phyloP scores from a whole-genome alignment of 75 land plant species.

The Selaginella moellendorffii region DNA sequence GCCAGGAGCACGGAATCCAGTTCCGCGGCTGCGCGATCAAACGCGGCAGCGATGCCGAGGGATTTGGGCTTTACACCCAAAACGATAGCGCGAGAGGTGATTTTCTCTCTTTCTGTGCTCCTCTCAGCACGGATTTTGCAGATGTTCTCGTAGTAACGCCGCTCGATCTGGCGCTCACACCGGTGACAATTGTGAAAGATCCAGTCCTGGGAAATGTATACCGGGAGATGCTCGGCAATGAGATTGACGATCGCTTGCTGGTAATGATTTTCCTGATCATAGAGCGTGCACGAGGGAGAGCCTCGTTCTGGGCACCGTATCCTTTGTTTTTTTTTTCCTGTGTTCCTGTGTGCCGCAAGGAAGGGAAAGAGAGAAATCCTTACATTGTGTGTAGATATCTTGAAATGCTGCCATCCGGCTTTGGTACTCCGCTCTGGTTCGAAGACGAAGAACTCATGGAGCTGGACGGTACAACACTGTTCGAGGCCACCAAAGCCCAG shows the following conservation, averaged over 20 bases:
- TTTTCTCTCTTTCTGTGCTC: too few species aligned
- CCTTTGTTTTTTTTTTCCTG: conserved; percentile 8
- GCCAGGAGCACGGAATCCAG: too few species aligned
- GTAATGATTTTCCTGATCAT: conserved; percentile 63
- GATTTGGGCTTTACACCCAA: too few species aligned
- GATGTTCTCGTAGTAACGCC: conserved; percentile 69
- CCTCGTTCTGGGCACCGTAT: conserved; percentile 86
- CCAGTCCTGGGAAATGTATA: conserved; percentile 49
- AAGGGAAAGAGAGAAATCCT: too few species aligned
- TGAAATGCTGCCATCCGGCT: conserved; percentile 68
- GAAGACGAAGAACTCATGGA: conserved; percentile 67
- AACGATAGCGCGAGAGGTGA: too few species aligned
- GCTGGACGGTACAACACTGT: conserved; percentile 62
- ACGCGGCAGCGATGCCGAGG: too few species aligned
- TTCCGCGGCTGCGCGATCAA: too few species aligned
- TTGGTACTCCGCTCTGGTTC: conserved; percentile 79
- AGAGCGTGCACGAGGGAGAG: conserved; percentile 45
- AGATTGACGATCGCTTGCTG: conserved; percentile 71
- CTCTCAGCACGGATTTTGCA: too few species aligned
- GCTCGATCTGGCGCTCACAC: conserved; percentile 69
- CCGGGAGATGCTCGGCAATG: conserved; percentile 47
- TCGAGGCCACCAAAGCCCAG: conserved; percentile 57
- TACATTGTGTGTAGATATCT: too few species aligned
- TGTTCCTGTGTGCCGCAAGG: background rate
- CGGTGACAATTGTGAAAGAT: conserved; percentile 78